Conservation (phyloP, 306 rosid genomes). For the Malus fusca region DNA sequence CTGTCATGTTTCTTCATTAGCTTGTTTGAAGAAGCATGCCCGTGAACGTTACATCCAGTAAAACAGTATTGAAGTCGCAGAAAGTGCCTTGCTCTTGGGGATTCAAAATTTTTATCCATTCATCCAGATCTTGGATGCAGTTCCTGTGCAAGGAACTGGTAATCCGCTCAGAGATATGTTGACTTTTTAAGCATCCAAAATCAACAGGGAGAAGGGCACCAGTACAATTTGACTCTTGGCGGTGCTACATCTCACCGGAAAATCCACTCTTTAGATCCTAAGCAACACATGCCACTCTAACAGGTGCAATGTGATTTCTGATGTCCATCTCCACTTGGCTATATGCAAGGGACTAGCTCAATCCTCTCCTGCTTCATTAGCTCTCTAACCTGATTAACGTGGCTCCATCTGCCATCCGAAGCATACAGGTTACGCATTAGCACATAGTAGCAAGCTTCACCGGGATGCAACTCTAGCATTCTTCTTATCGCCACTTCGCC, state of each 20-base stretch:
- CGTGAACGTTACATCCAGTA: background rate
- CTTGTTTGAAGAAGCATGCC: background rate
- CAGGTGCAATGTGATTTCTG: constrained; percentile 8
- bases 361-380: constrained; percentile 50
- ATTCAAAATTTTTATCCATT: background rate
- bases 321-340: constrained; percentile 55
- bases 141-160: background rate
- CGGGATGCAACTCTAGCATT: constrained; percentile 62
- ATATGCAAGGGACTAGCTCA: constrained; percentile 55
- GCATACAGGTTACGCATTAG: constrained; percentile 71
- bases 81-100: background rate
- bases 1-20: background rate
- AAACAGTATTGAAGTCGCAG: background rate
- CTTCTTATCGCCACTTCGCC: constrained; percentile 52
- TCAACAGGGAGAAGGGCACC: background rate
- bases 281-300: constrained; percentile 23
- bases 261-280: background rate
- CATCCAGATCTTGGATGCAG: background rate
- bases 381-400: constrained; percentile 62
- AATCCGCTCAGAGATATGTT: too few relatives aligned
- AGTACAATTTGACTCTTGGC: background rate
- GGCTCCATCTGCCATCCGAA: constrained; percentile 79
- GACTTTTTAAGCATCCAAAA: background rate
- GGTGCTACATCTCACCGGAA: background rate
- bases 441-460: constrained; percentile 63